phyloP scores from a whole-genome alignment of 768 basidiomycete species.

The Boletus insuetus region DNA sequence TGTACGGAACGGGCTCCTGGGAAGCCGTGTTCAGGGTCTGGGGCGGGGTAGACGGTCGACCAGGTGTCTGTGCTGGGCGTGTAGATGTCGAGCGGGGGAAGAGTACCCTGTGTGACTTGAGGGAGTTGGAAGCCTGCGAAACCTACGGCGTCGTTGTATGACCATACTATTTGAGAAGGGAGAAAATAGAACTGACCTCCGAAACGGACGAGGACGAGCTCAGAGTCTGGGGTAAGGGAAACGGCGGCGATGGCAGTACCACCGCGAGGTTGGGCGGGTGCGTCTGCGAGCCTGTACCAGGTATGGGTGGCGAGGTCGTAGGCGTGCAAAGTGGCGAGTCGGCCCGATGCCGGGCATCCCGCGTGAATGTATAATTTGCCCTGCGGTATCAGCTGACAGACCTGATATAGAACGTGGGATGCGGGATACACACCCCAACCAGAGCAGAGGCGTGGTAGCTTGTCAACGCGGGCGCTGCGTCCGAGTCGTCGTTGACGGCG shows the following conservation, averaged over 20 bases:
- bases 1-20: constrained; percentile 37
- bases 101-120: constrained; percentile 6
- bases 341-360: constrained; percentile 38
- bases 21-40: constrained; percentile 26
- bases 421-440: constrained; percentile 22
- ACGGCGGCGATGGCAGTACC: constrained; percentile 39
- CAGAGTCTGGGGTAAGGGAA: constrained; percentile 5
- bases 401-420: too few species aligned
- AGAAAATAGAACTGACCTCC: constrained; percentile 21
- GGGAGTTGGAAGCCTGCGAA: constrained; percentile 28
- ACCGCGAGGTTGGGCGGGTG: constrained; percentile 38
- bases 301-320: constrained; percentile 27
- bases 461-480: constrained; percentile 30
- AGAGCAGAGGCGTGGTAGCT: constrained; percentile 37
- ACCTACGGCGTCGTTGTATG: constrained; percentile 14
- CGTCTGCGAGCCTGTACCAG: constrained; percentile 36
- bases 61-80: constrained; percentile 23
- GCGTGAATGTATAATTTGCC: constrained; percentile 35
- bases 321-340: constrained; percentile 23
- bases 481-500: constrained; percentile 24
- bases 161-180: neutral
- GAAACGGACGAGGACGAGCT: constrained; percentile 36
- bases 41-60: constrained; percentile 21
- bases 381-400: neutral
- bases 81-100: constrained; percentile 35